Base-by-base conservation (phyloP, 225 moss, liverwort and hornwort genomes). In the Marchantia paleacea region DNA sequence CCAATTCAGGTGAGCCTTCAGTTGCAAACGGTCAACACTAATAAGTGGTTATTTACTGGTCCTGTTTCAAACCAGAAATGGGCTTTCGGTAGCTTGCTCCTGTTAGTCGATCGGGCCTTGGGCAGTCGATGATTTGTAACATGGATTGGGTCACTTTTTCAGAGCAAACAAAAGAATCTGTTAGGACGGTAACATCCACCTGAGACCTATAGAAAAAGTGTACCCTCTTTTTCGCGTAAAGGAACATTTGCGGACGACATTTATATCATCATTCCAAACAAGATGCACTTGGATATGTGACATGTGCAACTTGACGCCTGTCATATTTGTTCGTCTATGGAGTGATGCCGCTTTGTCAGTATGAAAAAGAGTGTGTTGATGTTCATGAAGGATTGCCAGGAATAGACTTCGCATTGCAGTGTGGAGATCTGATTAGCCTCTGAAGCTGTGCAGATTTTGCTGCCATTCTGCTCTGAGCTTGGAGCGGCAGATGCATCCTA, bases 391-490 rank as follows among this genome's bases (percentile, higher is more conserved):
- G 39, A 39, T 5, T 39, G 39, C 39, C 39, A 39, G 39, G 39
- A 39, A 39, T 39, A 39, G 39, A 39, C 39, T 39, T 39, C 39
- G 5, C 39, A 5, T 39, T 39, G 39, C 39, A 39, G 5, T 2
- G 5, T 39, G 39, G 39, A 39, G 39, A 39, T 39, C 39, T 57
- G 57, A 24, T 70, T 13, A 6, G 29, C 3, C 69, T 66, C 31
- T n/a, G 12, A 26, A 18, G 1, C 9, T 19, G 15, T 49, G 52
- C 67, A 79, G 78, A 67, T 79, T 67, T 52, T 52, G 11, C 78
- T 79, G 67, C 68, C 78, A 12, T 79, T 79, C 67, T 79, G 78
- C 30, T 24, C 26, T 53, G 67, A 79, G 67, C 78, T 55, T 52
- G 52, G 18, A 10, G 49, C 65, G 20, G 78, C 68, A 5, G 78